Evolutionary conservation across 495 filamentous ascomycete genomes (phyloP), one percentile per base, ranked within the genome.

Genomic region (Aspergillus incahuasiensis): DNA sequence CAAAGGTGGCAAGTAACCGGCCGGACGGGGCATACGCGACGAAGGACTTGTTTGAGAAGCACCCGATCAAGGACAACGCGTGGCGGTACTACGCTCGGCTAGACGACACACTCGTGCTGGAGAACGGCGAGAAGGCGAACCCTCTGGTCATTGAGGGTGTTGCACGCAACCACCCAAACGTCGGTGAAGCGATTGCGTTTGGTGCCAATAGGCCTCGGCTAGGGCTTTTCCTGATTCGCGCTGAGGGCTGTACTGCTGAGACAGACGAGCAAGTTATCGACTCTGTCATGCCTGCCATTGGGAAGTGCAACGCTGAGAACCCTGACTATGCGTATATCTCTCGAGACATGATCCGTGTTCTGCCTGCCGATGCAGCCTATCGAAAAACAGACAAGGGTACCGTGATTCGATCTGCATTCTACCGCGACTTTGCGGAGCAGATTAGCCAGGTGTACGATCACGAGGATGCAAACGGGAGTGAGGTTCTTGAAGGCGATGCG

Each of bases 61-160:
- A 83, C 62, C 73, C 73, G 11, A 72, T 54, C 0, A 79, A 72
- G 5, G 52, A 57, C 4, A 69, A 78, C 44, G 77, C 79, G 5
- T 86, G 80, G 79, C 68, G 67, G 44, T 85, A 85, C 60, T 77
- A 82, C 53, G 77, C 73, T 6, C 71, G 83, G 41, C 69, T 76
- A 1, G 83, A 86, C 55, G 74, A 80, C 20, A 79, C 82, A 15
- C 59, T 86, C n/a, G 82, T 78, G 13, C 63, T 87, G 18, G 64
- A 78, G 19, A 86, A 83, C 12, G 83, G 83, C 4, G 83, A 85
- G 68, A 86, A 87, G 59, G 84, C 83, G 48, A 82, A 84, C 56
- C 83, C 83, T 5, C 72, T 79, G 13, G 74, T 76, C 0, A 63
- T 86, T 19, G 83, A 87, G 63, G 74, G 66, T 5, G 60, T 60